Evolutionary conservation across 345 rosid genomes (phyloP).

Genomic region (Citrus sinensis): DNA sequence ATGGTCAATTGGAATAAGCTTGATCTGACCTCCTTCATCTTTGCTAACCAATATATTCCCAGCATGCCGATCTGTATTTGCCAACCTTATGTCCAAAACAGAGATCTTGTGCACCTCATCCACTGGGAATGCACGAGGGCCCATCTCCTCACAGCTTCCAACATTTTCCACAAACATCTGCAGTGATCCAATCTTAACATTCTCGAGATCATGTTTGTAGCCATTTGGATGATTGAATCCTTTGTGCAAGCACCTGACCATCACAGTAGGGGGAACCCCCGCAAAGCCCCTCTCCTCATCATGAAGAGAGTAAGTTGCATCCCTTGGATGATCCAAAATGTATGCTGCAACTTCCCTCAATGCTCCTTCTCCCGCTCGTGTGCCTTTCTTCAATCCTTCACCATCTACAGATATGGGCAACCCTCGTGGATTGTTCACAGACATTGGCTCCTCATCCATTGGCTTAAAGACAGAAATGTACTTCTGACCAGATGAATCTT

Average conservation of each 20-base stretch:
- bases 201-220: conserved; percentile 33
- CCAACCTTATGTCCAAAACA: conserved; percentile 86
- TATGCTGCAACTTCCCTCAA: conserved; percentile 88
- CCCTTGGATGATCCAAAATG: conserved; percentile 68
- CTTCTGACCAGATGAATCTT: conserved; percentile 55
- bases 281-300: conserved; percentile 58
- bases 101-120: conserved; percentile 87
- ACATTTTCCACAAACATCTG: conserved; percentile 70
- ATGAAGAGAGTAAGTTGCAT: conserved; percentile 31
- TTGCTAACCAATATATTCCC: conserved; percentile 79
- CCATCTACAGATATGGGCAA: conserved; percentile 58
- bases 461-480: conserved; percentile 81
- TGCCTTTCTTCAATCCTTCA: conserved; percentile 88
- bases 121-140: conserved; percentile 62
- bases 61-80: conserved; percentile 90
- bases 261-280: conserved; percentile 80
- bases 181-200: conserved; percentile 71
- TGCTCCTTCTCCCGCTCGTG: conserved; percentile 79
- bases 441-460: conserved; percentile 86
- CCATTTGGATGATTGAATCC: conserved; percentile 68
- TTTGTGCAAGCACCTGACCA: conserved; percentile 78
- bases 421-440: conserved; percentile 73
- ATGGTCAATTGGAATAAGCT: conserved; percentile 82
- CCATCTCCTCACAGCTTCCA: conserved; percentile 94
- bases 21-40: conserved; percentile 39